Evolutionary conservation across 2,329 filamentous ascomycete genomes (phyloP).

Genomic region (Sporothrix euskadiensis): DNA sequence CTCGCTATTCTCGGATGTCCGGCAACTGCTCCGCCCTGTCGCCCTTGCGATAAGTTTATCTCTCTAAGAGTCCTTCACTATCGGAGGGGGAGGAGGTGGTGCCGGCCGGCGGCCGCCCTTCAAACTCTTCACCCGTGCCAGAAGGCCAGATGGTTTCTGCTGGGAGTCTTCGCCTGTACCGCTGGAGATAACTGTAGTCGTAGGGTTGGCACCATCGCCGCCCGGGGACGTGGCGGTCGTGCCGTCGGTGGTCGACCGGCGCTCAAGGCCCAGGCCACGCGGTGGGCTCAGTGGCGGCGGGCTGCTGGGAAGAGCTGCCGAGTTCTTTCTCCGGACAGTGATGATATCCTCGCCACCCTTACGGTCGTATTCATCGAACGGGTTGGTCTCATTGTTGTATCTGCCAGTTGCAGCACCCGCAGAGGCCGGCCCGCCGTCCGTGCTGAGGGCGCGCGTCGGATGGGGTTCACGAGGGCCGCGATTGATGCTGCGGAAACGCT

Average conservation of each 20-base stretch:
- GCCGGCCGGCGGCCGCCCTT: constrained; percentile 64
- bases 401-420: constrained; percentile 30
- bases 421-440: constrained; percentile 34
- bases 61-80: constrained; percentile 33
- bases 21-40: background rate
- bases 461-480: constrained; percentile 63
- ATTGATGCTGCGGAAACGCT: constrained; percentile 84
- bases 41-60: constrained; percentile 25
- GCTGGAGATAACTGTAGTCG: constrained; percentile 12
- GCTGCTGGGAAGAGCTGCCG: constrained; percentile 33
- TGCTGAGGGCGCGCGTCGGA: constrained; percentile 38
- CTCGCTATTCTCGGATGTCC: constrained; percentile 15
- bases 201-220: background rate
- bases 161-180: constrained; percentile 41
- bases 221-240: constrained; percentile 33
- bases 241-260: constrained; percentile 63
- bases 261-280: constrained; percentile 56
- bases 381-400: constrained; percentile 44
- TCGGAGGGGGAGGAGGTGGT: constrained; percentile 33
- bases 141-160: constrained; percentile 55
- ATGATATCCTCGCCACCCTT: constrained; percentile 56
- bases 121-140: constrained; percentile 79
- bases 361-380: constrained; percentile 75
- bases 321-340: constrained; percentile 43
- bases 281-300: constrained; percentile 54